Evolutionary conservation across 2,329 filamentous ascomycete genomes (phyloP), one percentile per base, ranked within the genome.

Genomic region (Amphichorda felina): DNA sequence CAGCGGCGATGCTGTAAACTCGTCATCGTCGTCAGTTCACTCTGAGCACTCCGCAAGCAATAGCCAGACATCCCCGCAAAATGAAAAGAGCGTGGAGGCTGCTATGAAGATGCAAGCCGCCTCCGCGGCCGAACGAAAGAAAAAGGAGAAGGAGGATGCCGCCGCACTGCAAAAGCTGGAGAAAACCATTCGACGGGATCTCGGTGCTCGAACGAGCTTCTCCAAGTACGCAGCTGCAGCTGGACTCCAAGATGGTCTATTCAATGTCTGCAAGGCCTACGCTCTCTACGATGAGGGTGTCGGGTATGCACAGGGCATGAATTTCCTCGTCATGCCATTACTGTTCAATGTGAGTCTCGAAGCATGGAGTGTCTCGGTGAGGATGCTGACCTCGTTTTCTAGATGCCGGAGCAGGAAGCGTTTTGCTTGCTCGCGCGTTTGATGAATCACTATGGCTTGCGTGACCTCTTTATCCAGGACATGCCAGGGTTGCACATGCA

Each of bases 291-390:
- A 98, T 50, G 87, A 94, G 50, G 82, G 71, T 7, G 91, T 98
- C 25, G 89, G 91, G 22, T 98, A 98, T 56, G 89, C 93, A 0
- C 91, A 98, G 57, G 91, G 91, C 52, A 95, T 98, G 83, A 98
- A 96, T 54, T 98, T 98, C 51, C 75, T 98, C 40, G 83, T 87
- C 33, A 96, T 96, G 87, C 91, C 93, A 17, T 59, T 98, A 14
- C 66, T 98, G 2, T 95, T 98, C 63, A 96, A 95, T 55, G 79
- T 83, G 61, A 67, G 78, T 56, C 33, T 8, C 22, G 13, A 17
- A 10, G 17, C 11, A 16, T 17, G 33, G 11, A 8, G 35, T 8
- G 24, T 8, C 27, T n/a, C 27, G n/a, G 2, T 14, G 14, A 14
- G 14, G 14, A 21, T 21, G 22, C 40, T 56, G 40, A 57, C 41